Evolutionary conservation across 306 rosid species (phyloP).

Genomic region (Inga leiocalycina): DNA sequence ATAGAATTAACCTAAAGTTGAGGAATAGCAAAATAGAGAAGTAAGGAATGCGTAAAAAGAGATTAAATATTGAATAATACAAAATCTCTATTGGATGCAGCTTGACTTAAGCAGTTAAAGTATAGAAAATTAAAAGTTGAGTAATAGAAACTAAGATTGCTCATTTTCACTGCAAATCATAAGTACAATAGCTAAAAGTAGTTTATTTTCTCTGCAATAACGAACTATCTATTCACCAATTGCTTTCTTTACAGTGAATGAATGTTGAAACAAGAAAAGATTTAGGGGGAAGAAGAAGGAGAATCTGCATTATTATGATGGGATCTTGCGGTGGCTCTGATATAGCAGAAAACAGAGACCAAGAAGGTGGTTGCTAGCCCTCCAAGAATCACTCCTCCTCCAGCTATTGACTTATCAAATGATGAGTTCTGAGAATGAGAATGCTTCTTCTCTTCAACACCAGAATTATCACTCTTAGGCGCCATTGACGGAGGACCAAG

Average conservation of each 20-base stretch:
- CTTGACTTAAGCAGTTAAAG: background rate
- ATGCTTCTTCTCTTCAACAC: slow-evolving; percentile 23
- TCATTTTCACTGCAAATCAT: background rate
- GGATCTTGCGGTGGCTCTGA: slow-evolving; percentile 68
- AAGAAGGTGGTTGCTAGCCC: slow-evolving; percentile 80
- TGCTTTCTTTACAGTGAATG: slow-evolving; percentile 21
- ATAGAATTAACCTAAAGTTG: too few species aligned
- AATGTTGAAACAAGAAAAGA: background rate
- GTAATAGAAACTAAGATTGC: background rate
- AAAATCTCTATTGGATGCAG: background rate
- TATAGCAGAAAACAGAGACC: slow-evolving; percentile 73
- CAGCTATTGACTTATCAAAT: slow-evolving; percentile 70
- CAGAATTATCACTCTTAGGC: slow-evolving; percentile 29
- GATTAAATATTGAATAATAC: too few species aligned
- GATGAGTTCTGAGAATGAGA: slow-evolving; percentile 36
- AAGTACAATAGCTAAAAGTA: background rate
- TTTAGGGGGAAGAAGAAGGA: background rate
- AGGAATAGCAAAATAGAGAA: too few species aligned
- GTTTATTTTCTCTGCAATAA: slow-evolving; percentile 4
- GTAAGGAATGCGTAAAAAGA: too few species aligned
- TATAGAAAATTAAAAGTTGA: background rate
- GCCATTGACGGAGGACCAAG: slow-evolving; percentile 57
- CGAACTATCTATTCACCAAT: background rate
- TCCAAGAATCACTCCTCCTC: slow-evolving; percentile 85
- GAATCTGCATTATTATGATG: slow-evolving; percentile 31